A percentile compares a stretch with the other conserved stretches of the same genome.
phyloP scores from a whole-genome alignment of 176 grass and related monocot species.

The Raddia guianensis region DNA sequence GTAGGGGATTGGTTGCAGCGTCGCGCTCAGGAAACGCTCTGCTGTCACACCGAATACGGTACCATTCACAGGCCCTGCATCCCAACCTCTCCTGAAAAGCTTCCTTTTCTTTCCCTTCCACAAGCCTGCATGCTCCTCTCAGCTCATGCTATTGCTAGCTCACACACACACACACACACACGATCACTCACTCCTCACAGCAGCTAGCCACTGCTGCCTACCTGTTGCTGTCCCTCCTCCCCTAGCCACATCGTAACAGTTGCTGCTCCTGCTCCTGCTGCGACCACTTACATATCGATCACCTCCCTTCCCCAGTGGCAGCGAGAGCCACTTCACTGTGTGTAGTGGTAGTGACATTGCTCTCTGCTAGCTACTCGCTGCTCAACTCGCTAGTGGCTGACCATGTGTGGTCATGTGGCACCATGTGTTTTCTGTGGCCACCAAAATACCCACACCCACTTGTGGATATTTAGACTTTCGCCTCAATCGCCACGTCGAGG shows the following conservation, averaged over 20 bases:
- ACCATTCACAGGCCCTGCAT: slow-evolving; percentile 24
- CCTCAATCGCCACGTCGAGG: not conserved
- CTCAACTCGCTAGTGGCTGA: not conserved
- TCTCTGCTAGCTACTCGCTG: not conserved
- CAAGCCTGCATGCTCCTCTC: slow-evolving; percentile 19
- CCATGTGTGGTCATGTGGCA: slow-evolving; percentile 7
- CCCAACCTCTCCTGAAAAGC: slow-evolving; percentile 30
- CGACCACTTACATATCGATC: slow-evolving; percentile 1
- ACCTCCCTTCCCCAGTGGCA: slow-evolving; percentile 34
- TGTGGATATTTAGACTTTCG: slow-evolving; percentile 7
- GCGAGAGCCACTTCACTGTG: slow-evolving; percentile 33
- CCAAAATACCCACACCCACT: not conserved
- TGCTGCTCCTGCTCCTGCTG: not conserved
- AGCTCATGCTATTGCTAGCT: not conserved
- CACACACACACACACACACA: too few species aligned
- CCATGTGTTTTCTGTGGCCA: slow-evolving; percentile 27
- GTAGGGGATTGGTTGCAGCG: slow-evolving; percentile 23
- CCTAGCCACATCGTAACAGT: not conserved
- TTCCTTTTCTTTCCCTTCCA: slow-evolving; percentile 29
- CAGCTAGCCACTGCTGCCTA: slow-evolving; percentile 33
- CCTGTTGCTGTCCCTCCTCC: slow-evolving; percentile 37
- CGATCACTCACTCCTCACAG: not conserved
- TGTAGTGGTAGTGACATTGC: not conserved
- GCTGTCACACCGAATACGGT: slow-evolving; percentile 38
- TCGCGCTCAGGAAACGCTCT: slow-evolving; percentile 31